Evolutionary conservation across 768 basidiomycete species (phyloP), one percentile per base, ranked within the genome.

Genomic region (Mrakia blollopis): DNA sequence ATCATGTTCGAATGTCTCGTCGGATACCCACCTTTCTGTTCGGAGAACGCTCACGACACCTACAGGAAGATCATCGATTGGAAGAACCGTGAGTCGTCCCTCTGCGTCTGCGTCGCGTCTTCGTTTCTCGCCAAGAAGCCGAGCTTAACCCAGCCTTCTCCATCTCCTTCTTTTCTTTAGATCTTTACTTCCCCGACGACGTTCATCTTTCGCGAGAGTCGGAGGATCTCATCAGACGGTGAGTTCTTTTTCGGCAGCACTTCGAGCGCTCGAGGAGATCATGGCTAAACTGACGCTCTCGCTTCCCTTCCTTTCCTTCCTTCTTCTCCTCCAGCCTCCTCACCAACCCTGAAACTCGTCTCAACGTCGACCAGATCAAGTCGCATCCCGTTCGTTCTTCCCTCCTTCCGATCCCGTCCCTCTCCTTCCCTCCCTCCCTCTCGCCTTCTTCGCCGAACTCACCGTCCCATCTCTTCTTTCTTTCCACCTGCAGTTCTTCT

Each of bases 1-100:
- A 98, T 98, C 86, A 95, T 93, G 91, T 99, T 97, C 83, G 96
- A 98, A 84, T 97, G 92, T 84, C 86, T 98, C 32, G 93, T 98
- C 79, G 97, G 97, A 74, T 98, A 97, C 84, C 94, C 95, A 32
- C 94, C 94, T 0, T 95, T 98, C 86, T 98, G 94, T 84, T 93
- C 94, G 6, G 94, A 98, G 83, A 92, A 91, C 72, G 94, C 97
- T 30, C 93, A 96, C 80, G 96, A 98, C 80, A 98, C 95, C 32
- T 99, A 99, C 84, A 90, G 95, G 81, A 98, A 98, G 85, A 98
- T 98, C 80, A 90, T 96, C 85, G 91, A 95, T 82, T 99, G 96
- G 97, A 87, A 88, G 78, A 86, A 90, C 75, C 91, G 77, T 78
- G 35, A 47, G 74, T 68, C 52, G 11, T 65, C 21, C 9, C 50